phyloP scores from a whole-genome alignment of 1,139 yeast species.

The Scheffersomyces quercinus region DNA sequence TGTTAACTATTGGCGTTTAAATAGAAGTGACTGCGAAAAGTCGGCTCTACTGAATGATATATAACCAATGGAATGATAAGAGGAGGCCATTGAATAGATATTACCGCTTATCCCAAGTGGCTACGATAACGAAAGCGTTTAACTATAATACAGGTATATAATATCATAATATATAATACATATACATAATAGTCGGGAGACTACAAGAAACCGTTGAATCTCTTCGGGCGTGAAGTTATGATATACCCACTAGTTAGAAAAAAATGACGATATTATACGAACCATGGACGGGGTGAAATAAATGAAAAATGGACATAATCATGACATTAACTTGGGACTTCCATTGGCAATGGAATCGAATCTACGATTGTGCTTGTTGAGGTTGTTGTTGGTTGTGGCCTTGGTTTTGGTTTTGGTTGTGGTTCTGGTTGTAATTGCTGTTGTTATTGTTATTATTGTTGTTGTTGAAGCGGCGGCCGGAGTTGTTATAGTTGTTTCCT shows the following conservation, averaged over 20 bases:
- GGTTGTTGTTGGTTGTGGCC: constrained; percentile 7
- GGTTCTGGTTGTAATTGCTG: constrained; percentile 4
- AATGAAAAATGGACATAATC: neutral
- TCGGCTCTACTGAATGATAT: no score
- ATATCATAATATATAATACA: neutral
- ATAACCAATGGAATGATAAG: no score
- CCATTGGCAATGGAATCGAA: neutral
- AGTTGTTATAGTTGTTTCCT: constrained; percentile 10
- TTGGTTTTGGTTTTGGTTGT: constrained; percentile 2
- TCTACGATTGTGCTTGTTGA: constrained; percentile 1
- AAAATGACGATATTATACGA: neutral
- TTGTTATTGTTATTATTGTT: constrained; percentile 4
- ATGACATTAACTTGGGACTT: neutral
- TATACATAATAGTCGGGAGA: neutral
- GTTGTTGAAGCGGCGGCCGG: constrained; percentile 10
- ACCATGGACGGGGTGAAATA: neutral
- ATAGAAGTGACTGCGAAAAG: no score
- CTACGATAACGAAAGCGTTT: neutral
- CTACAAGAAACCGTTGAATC: neutral
- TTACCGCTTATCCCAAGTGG: no score
- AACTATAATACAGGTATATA: constrained; percentile 1
- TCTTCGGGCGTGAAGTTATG: neutral
- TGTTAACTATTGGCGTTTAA: no score
- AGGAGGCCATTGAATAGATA: no score
- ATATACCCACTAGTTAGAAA: neutral